Conservation (phyloP, 2,329 filamentous ascomycete genomes). For the Cyphellophora europaea region DNA sequence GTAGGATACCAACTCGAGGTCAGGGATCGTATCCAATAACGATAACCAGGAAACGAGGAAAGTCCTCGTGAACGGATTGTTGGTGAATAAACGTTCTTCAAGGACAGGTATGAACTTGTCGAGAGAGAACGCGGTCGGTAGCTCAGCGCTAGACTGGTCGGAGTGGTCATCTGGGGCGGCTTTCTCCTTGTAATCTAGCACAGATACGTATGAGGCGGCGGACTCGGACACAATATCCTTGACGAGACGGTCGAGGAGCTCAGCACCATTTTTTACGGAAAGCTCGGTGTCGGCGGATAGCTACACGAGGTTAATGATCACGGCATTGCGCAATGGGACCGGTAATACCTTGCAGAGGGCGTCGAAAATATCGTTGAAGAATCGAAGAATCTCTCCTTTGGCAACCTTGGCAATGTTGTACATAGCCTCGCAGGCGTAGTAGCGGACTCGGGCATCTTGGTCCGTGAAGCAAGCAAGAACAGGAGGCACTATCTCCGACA, state of each 20-base stretch:
- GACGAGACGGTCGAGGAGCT: conserved; percentile 85
- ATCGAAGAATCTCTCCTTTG: conserved; percentile 91
- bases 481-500: conserved; percentile 89
- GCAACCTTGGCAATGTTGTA: conserved; percentile 99
- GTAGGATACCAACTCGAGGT: conserved; percentile 87
- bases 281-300: conserved; percentile 91
- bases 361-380: conserved; percentile 98
- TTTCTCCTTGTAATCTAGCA: conserved; percentile 59
- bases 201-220: conserved; percentile 85
- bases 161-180: conserved; percentile 28
- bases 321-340: background rate
- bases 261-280: conserved; percentile 95
- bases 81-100: conserved; percentile 85
- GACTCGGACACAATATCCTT: conserved; percentile 96
- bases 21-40: conserved; percentile 88
- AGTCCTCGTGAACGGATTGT: conserved; percentile 88
- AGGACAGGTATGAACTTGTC: conserved; percentile 84
- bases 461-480: conserved; percentile 96
- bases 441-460: conserved; percentile 92
- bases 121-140: conserved; percentile 85
- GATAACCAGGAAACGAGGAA: conserved; percentile 97
- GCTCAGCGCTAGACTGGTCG: conserved; percentile 30
- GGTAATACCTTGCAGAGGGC: conserved; percentile 76
- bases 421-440: conserved; percentile 99
- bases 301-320: conserved; percentile 37